Conservation (phyloP, 2,329 filamentous ascomycete genomes). For the Cladosporium sp. region DNA sequence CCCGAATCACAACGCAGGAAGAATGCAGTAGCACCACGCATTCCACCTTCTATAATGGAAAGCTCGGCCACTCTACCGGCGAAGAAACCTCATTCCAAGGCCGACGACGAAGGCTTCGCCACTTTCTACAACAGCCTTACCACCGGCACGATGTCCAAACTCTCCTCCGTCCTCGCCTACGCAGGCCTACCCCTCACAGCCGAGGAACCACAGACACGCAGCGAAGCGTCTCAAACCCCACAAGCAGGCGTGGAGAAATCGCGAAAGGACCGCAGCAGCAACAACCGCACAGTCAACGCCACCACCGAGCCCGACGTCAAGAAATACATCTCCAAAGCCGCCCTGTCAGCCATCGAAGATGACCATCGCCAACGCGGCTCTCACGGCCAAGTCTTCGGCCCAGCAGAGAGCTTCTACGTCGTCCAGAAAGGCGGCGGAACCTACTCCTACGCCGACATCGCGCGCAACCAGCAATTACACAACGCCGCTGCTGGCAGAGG, state of each 20-base stretch:
- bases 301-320: slow-evolving; percentile 63
- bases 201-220: slow-evolving; percentile 23
- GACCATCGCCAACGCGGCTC: slow-evolving; percentile 46
- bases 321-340: slow-evolving; percentile 79
- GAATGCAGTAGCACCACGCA: slow-evolving; percentile 17
- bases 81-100: slow-evolving; percentile 17
- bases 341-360: slow-evolving; percentile 71
- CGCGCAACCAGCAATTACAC: slow-evolving; percentile 36
- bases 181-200: slow-evolving; percentile 73
- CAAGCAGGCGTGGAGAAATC: slow-evolving; percentile 21
- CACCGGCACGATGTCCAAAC: slow-evolving; percentile 78
- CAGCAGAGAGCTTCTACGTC: slow-evolving; percentile 79
- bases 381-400: slow-evolving; percentile 50
- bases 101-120: slow-evolving; percentile 66
- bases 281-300: slow-evolving; percentile 25
- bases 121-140: slow-evolving; percentile 84
- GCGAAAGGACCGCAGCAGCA: slow-evolving; percentile 18
- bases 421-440: slow-evolving; percentile 90
- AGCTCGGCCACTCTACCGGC: slow-evolving; percentile 15
- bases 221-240: slow-evolving; percentile 18
- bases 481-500: slow-evolving; percentile 21
- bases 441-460: slow-evolving; percentile 86
- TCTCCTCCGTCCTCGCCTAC: slow-evolving; percentile 89
- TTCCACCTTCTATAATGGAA: slow-evolving; percentile 29
- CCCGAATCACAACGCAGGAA: slow-evolving; percentile 26